These are phyloP conservation scores for Rosa rugosa DNA, from an alignment of 306 rosid genomes.

Conservation along the genomic window DNA sequence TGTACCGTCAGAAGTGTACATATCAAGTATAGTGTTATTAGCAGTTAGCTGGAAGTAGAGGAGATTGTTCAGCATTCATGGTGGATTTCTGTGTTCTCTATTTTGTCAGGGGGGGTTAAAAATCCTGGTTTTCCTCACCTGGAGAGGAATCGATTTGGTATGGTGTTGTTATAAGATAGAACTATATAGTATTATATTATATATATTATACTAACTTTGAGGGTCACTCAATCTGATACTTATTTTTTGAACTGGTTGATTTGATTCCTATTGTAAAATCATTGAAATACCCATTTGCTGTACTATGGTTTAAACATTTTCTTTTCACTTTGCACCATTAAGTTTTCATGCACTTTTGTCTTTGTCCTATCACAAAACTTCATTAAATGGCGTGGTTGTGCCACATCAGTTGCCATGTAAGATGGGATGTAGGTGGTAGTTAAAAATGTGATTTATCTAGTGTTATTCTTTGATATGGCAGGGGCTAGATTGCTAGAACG, in stretches of 20 bases:
- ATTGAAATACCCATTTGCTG: constrained; percentile 28
- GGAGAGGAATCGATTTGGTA: constrained; percentile 48
- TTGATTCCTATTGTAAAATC: constrained; percentile 55
- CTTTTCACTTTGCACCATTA: background rate
- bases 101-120: constrained; percentile 49
- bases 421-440: no score
- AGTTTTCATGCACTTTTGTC: background rate
- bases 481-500: background rate
- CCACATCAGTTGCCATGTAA: no score
- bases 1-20: constrained; percentile 63
- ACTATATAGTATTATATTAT: constrained; percentile 23
- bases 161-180: constrained; percentile 43
- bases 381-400: no score
- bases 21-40: constrained; percentile 63
- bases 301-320: constrained; percentile 20
- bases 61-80: constrained; percentile 37
- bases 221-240: constrained; percentile 52
- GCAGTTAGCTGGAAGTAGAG: constrained; percentile 59
- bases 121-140: constrained; percentile 49
- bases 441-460: no score
- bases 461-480: background rate
- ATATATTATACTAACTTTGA: constrained; percentile 47
- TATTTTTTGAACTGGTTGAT: constrained; percentile 45
- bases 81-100: constrained; percentile 48
- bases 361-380: background rate